A percentile compares a stretch with the other conserved stretches of the same genome.
Conservation (phyloP, 2,329 filamentous ascomycete genomes). For the Talaromyces sp. region DNA sequence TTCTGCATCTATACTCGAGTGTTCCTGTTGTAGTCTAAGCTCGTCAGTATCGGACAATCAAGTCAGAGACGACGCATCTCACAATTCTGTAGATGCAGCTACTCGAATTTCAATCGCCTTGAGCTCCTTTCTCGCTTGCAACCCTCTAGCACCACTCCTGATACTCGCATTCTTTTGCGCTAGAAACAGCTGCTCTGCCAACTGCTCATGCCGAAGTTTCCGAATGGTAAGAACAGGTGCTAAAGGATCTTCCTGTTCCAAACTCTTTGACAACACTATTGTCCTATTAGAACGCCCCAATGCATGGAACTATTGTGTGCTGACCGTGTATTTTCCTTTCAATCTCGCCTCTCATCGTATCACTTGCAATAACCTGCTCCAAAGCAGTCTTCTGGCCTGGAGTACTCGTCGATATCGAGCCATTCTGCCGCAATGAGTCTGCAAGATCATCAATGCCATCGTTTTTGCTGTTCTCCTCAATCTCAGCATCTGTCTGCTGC, state of each 20-base stretch:
- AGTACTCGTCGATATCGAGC: constrained; percentile 20
- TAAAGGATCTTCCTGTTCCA: constrained; percentile 52
- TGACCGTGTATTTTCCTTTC: constrained; percentile 60
- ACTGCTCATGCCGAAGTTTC: constrained; percentile 58
- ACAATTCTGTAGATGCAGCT: constrained; percentile 55
- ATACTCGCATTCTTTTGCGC: constrained; percentile 70
- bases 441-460: constrained; percentile 18
- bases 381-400: constrained; percentile 50
- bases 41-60: neutral
- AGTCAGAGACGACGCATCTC: constrained; percentile 23
- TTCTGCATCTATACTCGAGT: constrained; percentile 56
- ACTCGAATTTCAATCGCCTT: constrained; percentile 66
- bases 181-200: constrained; percentile 62
- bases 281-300: neutral
- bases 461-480: constrained; percentile 23
- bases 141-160: constrained; percentile 70
- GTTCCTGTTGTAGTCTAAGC: constrained; percentile 47
- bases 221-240: constrained; percentile 61
- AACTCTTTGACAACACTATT: constrained; percentile 54
- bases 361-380: constrained; percentile 61
- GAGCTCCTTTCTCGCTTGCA: constrained; percentile 72
- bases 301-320: constrained; percentile 17
- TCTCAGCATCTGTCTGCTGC: constrained; percentile 58
- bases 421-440: constrained; percentile 14
- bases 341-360: constrained; percentile 50